Evolutionary conservation across 2,329 filamentous ascomycete genomes (phyloP), one percentile per base, ranked within the genome.

Genomic region (Pestalotiopsis fici): DNA sequence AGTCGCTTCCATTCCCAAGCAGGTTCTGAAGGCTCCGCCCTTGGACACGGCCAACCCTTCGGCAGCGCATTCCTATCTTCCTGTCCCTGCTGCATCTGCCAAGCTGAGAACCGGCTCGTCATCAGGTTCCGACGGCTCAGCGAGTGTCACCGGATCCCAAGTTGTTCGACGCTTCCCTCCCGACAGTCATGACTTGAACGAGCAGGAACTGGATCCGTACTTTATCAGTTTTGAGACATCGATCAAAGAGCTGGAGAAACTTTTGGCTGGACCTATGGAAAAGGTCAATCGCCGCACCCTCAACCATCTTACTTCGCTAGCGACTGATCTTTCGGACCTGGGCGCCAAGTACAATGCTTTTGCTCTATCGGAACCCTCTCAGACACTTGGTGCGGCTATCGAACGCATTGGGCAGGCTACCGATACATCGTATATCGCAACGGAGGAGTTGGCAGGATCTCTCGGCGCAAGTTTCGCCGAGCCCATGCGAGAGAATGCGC

Each of bases 291-390:
- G 95, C 37, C 89, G 96, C 43, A 94, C 95, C 5, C 83, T 99
- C 6, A 93, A 90, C 69, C 96, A 99, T 75, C 81, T 98, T 11
- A 93, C 93, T 15, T 90, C 92, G 4, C 84, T 98, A 61, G 94
- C 94, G 2, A 88, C 94, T 4, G 96, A 99, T 77, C 86, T 98
- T 69, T 94, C 94, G 72, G 96, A 99, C 76, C 86, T 99, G 9
- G 96, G 96, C 7, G 96, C 95, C n/a, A 89, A 94, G 69, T 98
- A 96, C 79, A 99, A 99, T 75, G 96, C 93, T 1, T 99, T 99
- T 79, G 97, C 97, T 0, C 85, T 99, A 1, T 98, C 95, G 0
- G 96, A 99, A 78, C 93, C 94, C 72, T 95, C 94, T 0, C 91
- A 92, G 13, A 94, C 93, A 3, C 90, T 99, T 6, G 94, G 95